phyloP scores from a whole-genome alignment of 2,329 filamentous ascomycete genomes.

The Aspergillus ustus region DNA sequence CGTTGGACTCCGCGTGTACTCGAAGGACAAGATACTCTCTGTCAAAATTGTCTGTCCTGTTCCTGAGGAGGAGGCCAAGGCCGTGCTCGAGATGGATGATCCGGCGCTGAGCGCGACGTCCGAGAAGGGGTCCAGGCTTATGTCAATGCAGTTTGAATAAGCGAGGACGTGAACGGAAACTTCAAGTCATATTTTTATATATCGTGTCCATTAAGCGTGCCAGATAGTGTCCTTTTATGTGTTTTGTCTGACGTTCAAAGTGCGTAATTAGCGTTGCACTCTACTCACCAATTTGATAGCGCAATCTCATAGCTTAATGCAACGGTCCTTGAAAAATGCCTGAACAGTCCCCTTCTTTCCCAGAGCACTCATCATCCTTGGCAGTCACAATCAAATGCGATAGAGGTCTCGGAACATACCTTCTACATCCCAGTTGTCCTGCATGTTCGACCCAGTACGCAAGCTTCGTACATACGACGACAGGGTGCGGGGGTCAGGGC shows the following conservation, averaged over 20 bases:
- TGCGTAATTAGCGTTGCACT: not conserved
- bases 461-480: no score
- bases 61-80: slow-evolving; percentile 42
- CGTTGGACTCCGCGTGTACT: slow-evolving; percentile 63
- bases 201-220: not conserved
- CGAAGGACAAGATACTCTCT: slow-evolving; percentile 54
- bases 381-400: no score
- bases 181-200: not conserved
- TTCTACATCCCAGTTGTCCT: no score
- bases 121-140: slow-evolving; percentile 27
- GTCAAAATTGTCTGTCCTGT: slow-evolving; percentile 57
- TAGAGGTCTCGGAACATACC: no score
- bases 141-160: slow-evolving; percentile 9
- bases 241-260: not conserved
- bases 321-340: no score
- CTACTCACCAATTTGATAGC: not conserved
- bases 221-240: not conserved
- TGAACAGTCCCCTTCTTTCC: no score
- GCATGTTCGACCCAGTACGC: no score
- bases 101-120: slow-evolving; percentile 40
- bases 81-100: slow-evolving; percentile 50
- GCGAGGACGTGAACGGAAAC: no score
- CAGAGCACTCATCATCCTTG: no score
- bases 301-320: not conserved
- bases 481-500: no score